A percentile compares a stretch with the other conserved stretches of the same genome.
These are phyloP conservation scores for Sclerospora graminicola DNA, from an alignment of 352 stramenopile genomes.

Conservation along the genomic window DNA sequence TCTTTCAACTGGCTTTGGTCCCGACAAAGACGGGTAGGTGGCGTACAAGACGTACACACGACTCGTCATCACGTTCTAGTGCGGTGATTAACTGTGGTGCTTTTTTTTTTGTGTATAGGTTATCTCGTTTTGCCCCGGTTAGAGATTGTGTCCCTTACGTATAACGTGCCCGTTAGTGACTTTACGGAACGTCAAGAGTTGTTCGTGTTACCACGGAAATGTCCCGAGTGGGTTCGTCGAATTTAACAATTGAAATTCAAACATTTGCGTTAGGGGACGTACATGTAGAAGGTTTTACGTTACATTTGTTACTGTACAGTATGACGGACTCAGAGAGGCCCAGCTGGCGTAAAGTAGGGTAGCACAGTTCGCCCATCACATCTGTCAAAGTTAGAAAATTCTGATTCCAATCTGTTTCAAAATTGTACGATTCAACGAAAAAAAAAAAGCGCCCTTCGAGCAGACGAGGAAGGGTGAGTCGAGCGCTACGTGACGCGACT, in stretches of 20 bases:
- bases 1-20: constrained; percentile 54
- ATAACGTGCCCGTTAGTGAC: constrained; percentile 51
- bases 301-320: too few species aligned
- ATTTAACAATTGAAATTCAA: constrained; percentile 2
- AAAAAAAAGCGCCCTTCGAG: background rate
- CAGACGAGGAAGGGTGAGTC: constrained; percentile 20
- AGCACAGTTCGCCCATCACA: background rate
- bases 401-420: constrained; percentile 1
- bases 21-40: constrained; percentile 65
- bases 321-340: too few species aligned
- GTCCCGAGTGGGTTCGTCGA: constrained; percentile 28
- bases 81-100: background rate
- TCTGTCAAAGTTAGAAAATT: constrained; percentile 13
- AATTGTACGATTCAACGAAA: constrained; percentile 17
- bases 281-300: too few species aligned
- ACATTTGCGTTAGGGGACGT: too few species aligned
- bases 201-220: constrained; percentile 61
- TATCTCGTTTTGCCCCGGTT: constrained; percentile 60
- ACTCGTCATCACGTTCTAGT: too few species aligned
- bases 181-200: constrained; percentile 62
- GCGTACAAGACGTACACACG: background rate
- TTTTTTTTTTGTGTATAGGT: constrained; percentile 19
- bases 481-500: constrained; percentile 18
- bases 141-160: constrained; percentile 68
- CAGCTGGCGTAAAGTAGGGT: too few species aligned